phyloP scores from a whole-genome alignment of 83 land plant genomes.

The Diphasiastrum complanatum region DNA sequence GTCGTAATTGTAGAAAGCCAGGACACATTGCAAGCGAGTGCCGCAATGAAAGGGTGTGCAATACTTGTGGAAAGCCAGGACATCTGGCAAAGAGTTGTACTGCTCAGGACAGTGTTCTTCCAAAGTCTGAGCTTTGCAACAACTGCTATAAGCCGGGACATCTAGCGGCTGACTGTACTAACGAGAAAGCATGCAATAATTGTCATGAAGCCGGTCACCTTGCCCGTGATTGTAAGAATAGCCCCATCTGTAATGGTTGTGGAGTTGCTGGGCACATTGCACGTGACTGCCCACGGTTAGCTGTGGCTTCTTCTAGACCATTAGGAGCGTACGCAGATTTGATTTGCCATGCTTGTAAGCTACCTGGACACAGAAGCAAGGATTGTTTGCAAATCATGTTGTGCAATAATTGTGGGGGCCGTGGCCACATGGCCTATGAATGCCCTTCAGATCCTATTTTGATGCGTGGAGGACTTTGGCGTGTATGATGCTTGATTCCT shows the following conservation, averaged over 20 bases:
- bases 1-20: slow-evolving; percentile 56
- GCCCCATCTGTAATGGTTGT: no score
- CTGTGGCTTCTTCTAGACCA: slow-evolving; percentile 16
- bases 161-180: slow-evolving; percentile 45
- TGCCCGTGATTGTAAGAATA: slow-evolving; percentile 37
- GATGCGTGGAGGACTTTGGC: slow-evolving; percentile 28
- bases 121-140: slow-evolving; percentile 42
- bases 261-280: not conserved
- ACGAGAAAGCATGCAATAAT: slow-evolving; percentile 47
- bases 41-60: slow-evolving; percentile 52
- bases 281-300: slow-evolving; percentile 8
- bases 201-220: slow-evolving; percentile 56
- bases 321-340: slow-evolving; percentile 14
- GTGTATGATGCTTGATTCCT: no score
- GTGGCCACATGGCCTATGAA: slow-evolving; percentile 68
- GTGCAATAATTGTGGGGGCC: slow-evolving; percentile 73
- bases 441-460: slow-evolving; percentile 64
- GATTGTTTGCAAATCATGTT: slow-evolving; percentile 45
- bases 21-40: slow-evolving; percentile 57
- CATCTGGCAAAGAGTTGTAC: slow-evolving; percentile 51
- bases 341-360: slow-evolving; percentile 44
- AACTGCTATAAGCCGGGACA: slow-evolving; percentile 56
- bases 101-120: slow-evolving; percentile 2
- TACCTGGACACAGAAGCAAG: slow-evolving; percentile 56
- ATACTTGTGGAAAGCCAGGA: slow-evolving; percentile 53